phyloP scores from a whole-genome alignment of 176 grass and related monocot genomes.

The Hordeum marinum region DNA sequence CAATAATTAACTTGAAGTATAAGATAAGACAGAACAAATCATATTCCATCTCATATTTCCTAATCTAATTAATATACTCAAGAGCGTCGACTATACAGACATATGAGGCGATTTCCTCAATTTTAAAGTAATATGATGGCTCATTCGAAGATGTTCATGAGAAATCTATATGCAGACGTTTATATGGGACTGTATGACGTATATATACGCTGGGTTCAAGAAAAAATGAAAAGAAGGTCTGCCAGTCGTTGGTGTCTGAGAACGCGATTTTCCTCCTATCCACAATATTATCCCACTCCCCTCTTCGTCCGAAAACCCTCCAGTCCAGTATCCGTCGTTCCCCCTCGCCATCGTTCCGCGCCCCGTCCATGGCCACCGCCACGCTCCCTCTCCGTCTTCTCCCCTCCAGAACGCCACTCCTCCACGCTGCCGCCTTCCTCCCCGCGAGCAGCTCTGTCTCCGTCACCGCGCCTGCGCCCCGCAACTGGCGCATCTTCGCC shows the following conservation, averaged over 20 bases:
- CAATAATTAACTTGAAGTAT: no score
- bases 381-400: conserved; percentile 51
- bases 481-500: conserved; percentile 16
- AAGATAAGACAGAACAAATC: no score
- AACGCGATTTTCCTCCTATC: conserved; percentile 16
- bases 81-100: no score
- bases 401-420: conserved; percentile 14
- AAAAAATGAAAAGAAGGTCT: no score
- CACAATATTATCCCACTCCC: conserved; percentile 45
- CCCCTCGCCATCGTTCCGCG: background rate
- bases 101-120: no score
- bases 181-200: no score
- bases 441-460: background rate
- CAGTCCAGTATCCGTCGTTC: background rate
- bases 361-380: conserved; percentile 38
- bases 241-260: background rate
- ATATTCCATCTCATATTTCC: no score
- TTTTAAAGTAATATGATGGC: no score
- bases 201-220: no score
- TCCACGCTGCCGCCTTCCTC: background rate
- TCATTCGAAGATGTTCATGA: no score
- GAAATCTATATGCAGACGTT: no score
- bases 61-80: no score
- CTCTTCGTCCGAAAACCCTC: background rate
- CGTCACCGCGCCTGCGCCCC: background rate